Evolutionary conservation across 768 basidiomycete species (phyloP), one percentile per base, ranked within the genome.

Genomic region (Mycena floridula): DNA sequence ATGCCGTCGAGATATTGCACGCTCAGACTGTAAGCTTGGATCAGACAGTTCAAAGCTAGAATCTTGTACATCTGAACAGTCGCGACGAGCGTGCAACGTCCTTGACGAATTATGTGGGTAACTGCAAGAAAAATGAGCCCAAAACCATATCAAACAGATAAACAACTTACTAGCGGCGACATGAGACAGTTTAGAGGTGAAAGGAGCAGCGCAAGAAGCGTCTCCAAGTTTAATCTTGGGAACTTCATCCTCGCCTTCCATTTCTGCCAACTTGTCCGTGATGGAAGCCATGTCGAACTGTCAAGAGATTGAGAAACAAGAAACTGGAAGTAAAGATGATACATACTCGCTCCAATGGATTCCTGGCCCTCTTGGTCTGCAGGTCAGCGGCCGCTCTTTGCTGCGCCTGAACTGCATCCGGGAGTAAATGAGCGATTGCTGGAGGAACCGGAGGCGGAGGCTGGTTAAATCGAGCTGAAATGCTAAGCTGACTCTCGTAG

Each of bases 41-140:
- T 99, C 32, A 99, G 72, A 59, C 96, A 98, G 60, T 98, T 99
- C 45, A 99, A 69, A 1, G 95, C 96, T 27, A 99, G 72, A 53
- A 99, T 99, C 72, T 97, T 96, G 81, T 97, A 99, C 96, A 99
- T 99, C 67, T 99, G 96, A 43, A 95, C 87, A 3, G 96, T 99
- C 2, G 96, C 96, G 37, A 98, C 96, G 15, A 99, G 81, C 1
- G 96, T 99, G 70, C 96, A 98, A 23, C 96, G 89, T 20, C 96
- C 96, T 66, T 98, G 96, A 16, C 96, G 82, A 53, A 99, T 96
- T 61, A 99, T 97, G 59, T 95, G 93, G 16, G 89, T 86, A 56
- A 99, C 92, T 94, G 37, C 37, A 40, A 18, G 20, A 7, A 41
- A 20, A 23, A 42, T 32, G 5, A 30, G 25, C 5, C n/a, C n/a